A percentile compares a stretch with the other conserved stretches of the same genome.
Evolutionary conservation across 202 grass and related monocot species (phyloP).

Genomic region (Dendrocalamus latiflorus): DNA sequence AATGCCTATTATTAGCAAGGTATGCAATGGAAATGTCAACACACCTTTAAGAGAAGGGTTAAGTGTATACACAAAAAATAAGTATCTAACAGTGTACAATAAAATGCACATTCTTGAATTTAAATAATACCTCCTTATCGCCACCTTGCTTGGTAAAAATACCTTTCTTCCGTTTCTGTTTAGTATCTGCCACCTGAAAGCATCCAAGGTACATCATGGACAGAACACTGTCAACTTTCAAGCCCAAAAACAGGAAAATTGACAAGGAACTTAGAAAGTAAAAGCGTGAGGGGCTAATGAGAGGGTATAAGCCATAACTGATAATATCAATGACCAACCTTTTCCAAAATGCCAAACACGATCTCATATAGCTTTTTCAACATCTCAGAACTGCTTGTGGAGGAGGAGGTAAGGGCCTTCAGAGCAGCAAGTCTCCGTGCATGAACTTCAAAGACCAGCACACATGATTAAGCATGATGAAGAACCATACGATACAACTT

Average conservation of each 20-base stretch:
- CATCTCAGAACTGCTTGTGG: conserved; percentile 69
- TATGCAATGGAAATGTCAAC: background rate
- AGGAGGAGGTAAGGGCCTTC: conserved; percentile 80
- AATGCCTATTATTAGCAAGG: background rate
- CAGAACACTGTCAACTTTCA: conserved; percentile 6
- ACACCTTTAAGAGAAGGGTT: background rate
- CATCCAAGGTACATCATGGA: conserved; percentile 22
- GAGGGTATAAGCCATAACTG: background rate
- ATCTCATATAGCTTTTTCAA: conserved; percentile 78
- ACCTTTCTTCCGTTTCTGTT: conserved; percentile 94
- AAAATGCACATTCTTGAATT: conserved; percentile 15
- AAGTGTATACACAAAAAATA: conserved; percentile 1
- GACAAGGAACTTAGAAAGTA: conserved; percentile 2
- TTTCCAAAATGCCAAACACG: conserved; percentile 96
- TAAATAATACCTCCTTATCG: conserved; percentile 80
- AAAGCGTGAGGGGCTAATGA: background rate
- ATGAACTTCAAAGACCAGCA: conserved; percentile 81
- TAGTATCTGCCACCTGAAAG: conserved; percentile 88
- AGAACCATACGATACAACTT: conserved; percentile 11
- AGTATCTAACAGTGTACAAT: background rate
- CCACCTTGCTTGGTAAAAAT: conserved; percentile 99
- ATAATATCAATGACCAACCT: conserved; percentile 47
- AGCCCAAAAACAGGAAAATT: background rate
- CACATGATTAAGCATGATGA: conserved; percentile 12
- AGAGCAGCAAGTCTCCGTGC: conserved; percentile 86